Percentiles rank a stretch among this genome's conserved stretches.
Conservation (phyloP, 768 basidiomycete species). For the Boletus patriciae region DNA sequence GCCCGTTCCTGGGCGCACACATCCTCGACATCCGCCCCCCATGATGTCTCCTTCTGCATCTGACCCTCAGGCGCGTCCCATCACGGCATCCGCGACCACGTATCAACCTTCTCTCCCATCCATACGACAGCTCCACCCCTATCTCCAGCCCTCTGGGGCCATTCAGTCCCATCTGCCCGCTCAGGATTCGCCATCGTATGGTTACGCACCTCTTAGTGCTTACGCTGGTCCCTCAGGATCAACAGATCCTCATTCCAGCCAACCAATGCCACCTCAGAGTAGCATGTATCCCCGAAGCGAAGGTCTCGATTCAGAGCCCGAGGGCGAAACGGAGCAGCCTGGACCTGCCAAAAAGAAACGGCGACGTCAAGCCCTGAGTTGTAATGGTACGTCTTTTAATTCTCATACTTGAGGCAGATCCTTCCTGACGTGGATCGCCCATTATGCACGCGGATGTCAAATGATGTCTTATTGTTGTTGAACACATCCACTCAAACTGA, state of each 20-base stretch:
- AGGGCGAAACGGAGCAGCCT: slow-evolving; percentile 49
- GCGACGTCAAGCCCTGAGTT: slow-evolving; percentile 78
- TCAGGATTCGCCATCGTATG: slow-evolving; percentile 28
- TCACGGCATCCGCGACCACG: slow-evolving; percentile 21
- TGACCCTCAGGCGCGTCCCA: slow-evolving; percentile 30
- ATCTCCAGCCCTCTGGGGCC: slow-evolving; percentile 53
- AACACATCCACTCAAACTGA: slow-evolving; percentile 1
- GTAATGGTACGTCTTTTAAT: slow-evolving; percentile 60
- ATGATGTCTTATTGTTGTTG: slow-evolving; percentile 1
- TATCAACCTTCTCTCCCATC: slow-evolving; percentile 51
- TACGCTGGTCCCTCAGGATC: slow-evolving; percentile 27
- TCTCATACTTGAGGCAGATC: slow-evolving; percentile 23
- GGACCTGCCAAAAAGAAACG: slow-evolving; percentile 81
- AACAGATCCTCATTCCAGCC: slow-evolving; percentile 28
- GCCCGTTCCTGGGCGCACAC: slow-evolving; percentile 34
- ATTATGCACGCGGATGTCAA: not conserved
- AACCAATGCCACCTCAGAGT: slow-evolving; percentile 19
- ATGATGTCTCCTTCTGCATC: slow-evolving; percentile 28
- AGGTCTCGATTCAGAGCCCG: slow-evolving; percentile 55
- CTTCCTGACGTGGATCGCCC: slow-evolving; percentile 13
- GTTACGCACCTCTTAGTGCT: slow-evolving; percentile 25
- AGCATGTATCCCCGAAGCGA: slow-evolving; percentile 35
- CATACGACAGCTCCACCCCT: slow-evolving; percentile 67
- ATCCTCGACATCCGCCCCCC: slow-evolving; percentile 28
- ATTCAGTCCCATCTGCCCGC: slow-evolving; percentile 28